These are phyloP conservation scores for Phytopythium vexans DNA, from an alignment of 352 stramenopile genomes.

Conservation along the genomic window DNA sequence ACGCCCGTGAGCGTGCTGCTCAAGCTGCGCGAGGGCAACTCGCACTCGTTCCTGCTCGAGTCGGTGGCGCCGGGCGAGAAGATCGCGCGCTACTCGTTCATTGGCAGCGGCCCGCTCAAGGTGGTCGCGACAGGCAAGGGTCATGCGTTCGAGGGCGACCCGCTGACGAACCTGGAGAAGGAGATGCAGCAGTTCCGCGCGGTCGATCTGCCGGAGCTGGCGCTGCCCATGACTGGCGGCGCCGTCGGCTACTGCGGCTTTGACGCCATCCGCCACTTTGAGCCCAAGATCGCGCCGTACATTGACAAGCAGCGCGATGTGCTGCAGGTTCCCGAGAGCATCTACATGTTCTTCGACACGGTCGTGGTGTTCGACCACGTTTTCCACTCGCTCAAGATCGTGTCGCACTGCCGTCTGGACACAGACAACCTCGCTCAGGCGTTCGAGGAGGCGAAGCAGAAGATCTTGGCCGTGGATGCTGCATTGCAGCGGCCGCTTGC, in stretches of 20 bases:
- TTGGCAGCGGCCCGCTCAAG: slow-evolving; percentile 80
- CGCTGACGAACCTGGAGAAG: slow-evolving; percentile 70
- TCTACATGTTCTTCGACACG: slow-evolving; percentile 91
- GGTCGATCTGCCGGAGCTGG: slow-evolving; percentile 66
- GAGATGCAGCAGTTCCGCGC: slow-evolving; percentile 77
- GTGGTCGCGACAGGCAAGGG: slow-evolving; percentile 66
- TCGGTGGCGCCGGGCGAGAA: slow-evolving; percentile 83
- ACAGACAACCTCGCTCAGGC: slow-evolving; percentile 55
- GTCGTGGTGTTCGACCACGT: slow-evolving; percentile 90
- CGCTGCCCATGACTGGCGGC: slow-evolving; percentile 82
- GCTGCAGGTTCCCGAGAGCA: slow-evolving; percentile 81
- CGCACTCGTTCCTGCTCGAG: slow-evolving; percentile 86
- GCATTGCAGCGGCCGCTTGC: slow-evolving; percentile 60
- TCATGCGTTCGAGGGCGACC: slow-evolving; percentile 59
- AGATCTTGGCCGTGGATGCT: slow-evolving; percentile 64
- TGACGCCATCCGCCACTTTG: slow-evolving; percentile 87
- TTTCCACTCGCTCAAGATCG: slow-evolving; percentile 88
- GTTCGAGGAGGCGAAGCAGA: slow-evolving; percentile 69
- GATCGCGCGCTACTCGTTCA: slow-evolving; percentile 89
- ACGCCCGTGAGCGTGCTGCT: slow-evolving; percentile 87
- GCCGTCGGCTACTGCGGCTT: slow-evolving; percentile 89
- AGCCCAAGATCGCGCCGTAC: slow-evolving; percentile 77
- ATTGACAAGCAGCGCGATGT: slow-evolving; percentile 77
- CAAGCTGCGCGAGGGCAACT: slow-evolving; percentile 74
- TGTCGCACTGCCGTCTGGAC: slow-evolving; percentile 78